phyloP scores from a whole-genome alignment of 495 filamentous ascomycete genomes.

The Hyaloscypha variabilis region DNA sequence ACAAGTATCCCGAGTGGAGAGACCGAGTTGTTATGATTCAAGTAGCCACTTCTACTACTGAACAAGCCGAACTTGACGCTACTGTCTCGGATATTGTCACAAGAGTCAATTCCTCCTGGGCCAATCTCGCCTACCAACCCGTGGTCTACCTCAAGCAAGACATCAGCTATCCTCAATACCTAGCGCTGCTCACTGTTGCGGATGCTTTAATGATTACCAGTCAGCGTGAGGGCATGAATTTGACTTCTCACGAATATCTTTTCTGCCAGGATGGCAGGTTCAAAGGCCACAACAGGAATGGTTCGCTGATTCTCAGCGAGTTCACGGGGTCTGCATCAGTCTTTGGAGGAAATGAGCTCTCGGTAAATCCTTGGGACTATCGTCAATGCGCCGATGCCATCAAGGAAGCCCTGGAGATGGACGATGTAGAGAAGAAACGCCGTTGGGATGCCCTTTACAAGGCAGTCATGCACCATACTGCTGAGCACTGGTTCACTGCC shows the following conservation, averaged over 20 bases:
- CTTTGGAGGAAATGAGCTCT: conserved; percentile 73
- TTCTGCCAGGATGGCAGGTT: conserved; percentile 87
- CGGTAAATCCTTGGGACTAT: conserved; percentile 95
- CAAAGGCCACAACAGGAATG: conserved; percentile 71
- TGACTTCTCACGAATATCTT: conserved; percentile 90
- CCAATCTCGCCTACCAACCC: conserved; percentile 85
- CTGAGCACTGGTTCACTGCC: conserved; percentile 76
- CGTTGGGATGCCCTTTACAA: conserved; percentile 77
- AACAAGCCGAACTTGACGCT: conserved; percentile 82
- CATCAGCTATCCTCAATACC: conserved; percentile 85
- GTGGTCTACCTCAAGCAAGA: conserved; percentile 95
- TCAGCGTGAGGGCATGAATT: conserved; percentile 93
- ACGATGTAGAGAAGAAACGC: conserved; percentile 65
- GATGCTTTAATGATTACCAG: conserved; percentile 92
- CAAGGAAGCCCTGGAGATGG: conserved; percentile 76
- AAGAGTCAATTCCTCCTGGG: conserved; percentile 85
- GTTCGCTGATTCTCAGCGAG: conserved; percentile 87
- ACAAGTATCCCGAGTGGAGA: conserved; percentile 86
- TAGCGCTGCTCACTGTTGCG: conserved; percentile 84
- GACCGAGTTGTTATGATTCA: conserved; percentile 89
- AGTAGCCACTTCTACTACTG: conserved; percentile 85
- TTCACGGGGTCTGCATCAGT: conserved; percentile 90
- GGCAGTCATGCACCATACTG: conserved; percentile 78
- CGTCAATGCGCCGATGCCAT: conserved; percentile 82
- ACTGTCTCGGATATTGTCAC: conserved; percentile 91